Evolutionary conservation across 306 rosid genomes (phyloP), one percentile per base, ranked within the genome.

Genomic region (Cajanus cajan): DNA sequence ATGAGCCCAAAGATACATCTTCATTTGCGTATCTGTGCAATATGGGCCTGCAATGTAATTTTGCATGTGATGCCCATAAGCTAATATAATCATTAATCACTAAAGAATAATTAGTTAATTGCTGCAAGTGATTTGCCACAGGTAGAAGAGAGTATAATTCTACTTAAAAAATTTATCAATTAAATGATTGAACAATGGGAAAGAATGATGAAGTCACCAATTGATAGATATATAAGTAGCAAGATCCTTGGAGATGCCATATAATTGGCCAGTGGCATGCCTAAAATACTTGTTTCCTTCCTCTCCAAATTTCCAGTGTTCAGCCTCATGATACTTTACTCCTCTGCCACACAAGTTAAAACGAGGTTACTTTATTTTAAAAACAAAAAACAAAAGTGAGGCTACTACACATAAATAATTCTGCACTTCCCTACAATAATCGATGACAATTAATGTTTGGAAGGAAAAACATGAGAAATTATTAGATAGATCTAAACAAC

Each of bases 191-290:
- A 59, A 74, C 7, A 47, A 14, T 66, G 54, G 36, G 14, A 70
- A 79, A 71, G 52, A 69, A 70, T 9, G 50, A 70, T 22, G 61
- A 9, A 69, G 74, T 82, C 55, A 91, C 97, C 85, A 79, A 71
- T 94, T 94, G 61, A 58, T 85, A 10, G 96, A 86, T 43, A 94
- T 90, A 74, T 94, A 94, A 65, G 87, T 74, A 4, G 96, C 98
- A 36, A 94, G 91, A 82, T 94, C 98, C 76, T 84, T 94, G 12
- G 98, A 94, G 75, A 94, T 88, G 76, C 88, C 98, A 77, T 94
- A 94, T 81, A 94, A 73, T 88, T 94, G 98, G 73, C 98, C 98
- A 4, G 98, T 94, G 65, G 98, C 98, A 70, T 94, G 98, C 85
- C 96, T 90, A 79, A 94, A 94, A 68, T 94, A 94, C 66, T 86